Percentiles rank a stretch among this genome's conserved stretches.
Conservation (phyloP, 2,329 filamentous ascomycete genomes). For the Fusarium setosum region DNA sequence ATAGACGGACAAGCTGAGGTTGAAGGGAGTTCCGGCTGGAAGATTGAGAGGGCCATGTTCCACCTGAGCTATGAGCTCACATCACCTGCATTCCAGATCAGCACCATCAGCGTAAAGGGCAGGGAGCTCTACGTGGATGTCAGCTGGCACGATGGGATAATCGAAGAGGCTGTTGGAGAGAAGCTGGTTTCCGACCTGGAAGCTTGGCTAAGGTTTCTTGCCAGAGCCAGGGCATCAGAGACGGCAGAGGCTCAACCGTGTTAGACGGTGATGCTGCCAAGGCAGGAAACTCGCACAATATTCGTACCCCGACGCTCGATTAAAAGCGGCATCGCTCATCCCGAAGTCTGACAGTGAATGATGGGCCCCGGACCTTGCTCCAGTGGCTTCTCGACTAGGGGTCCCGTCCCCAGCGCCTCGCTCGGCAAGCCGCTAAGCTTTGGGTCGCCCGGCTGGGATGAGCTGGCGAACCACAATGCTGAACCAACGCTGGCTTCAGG, state of each 20-base stretch:
- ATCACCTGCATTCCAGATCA: slow-evolving; percentile 36
- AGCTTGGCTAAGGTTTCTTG: slow-evolving; percentile 36
- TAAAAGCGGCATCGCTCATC: slow-evolving; percentile 1
- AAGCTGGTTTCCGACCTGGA: slow-evolving; percentile 34
- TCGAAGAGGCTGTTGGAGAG: slow-evolving; percentile 30
- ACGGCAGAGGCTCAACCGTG: neutral
- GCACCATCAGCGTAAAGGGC: slow-evolving; percentile 35
- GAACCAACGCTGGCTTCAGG: slow-evolving; percentile 36
- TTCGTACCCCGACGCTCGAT: neutral
- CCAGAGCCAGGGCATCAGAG: slow-evolving; percentile 14
- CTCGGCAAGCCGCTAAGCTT: slow-evolving; percentile 38
- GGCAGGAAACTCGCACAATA: neutral
- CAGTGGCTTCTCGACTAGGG: neutral
- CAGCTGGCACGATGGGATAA: slow-evolving; percentile 37
- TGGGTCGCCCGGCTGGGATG: slow-evolving; percentile 17
- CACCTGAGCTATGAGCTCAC: slow-evolving; percentile 35
- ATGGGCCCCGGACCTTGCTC: neutral
- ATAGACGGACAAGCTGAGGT: slow-evolving; percentile 31
- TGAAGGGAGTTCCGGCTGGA: slow-evolving; percentile 24
- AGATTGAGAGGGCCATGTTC: slow-evolving; percentile 35
- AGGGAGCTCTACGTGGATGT: slow-evolving; percentile 39
- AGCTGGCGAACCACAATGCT: slow-evolving; percentile 25
- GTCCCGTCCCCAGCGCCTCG: slow-evolving; percentile 36
- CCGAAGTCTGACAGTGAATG: slow-evolving; percentile 1
- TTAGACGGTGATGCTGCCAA: neutral